Conservation (phyloP, 176 grass and related monocot species). For the Aegilops bicornis region DNA sequence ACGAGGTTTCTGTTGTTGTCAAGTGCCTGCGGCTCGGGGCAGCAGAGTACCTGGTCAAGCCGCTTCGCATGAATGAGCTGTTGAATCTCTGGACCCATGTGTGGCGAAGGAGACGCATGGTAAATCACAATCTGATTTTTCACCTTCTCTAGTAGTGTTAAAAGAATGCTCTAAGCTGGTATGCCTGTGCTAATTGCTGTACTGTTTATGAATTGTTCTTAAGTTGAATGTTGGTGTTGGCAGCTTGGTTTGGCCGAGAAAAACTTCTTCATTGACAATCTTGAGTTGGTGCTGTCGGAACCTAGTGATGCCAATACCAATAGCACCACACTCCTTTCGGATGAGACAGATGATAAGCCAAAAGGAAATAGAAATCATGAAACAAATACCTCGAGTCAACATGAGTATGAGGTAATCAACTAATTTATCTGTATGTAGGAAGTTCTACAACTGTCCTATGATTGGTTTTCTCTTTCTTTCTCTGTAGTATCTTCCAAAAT, state of each 20-base stretch:
- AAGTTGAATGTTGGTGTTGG: constrained; percentile 36
- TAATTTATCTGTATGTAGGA: not conserved
- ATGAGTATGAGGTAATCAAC: constrained; percentile 66
- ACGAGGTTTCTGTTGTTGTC: constrained; percentile 90
- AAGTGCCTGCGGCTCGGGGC: constrained; percentile 92
- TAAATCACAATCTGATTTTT: constrained; percentile 33
- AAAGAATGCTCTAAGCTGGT: constrained; percentile 33
- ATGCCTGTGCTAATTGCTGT: constrained; percentile 12
- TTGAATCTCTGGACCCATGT: constrained; percentile 96
- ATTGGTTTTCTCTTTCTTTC: not conserved
- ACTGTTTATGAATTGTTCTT: constrained; percentile 18
- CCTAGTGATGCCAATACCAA: constrained; percentile 93
- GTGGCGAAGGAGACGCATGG: constrained; percentile 85
- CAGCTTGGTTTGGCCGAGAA: constrained; percentile 84
- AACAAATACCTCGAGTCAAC: constrained; percentile 46
- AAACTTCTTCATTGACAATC: constrained; percentile 77
- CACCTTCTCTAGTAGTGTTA: constrained; percentile 13
- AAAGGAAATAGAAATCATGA: constrained; percentile 59
- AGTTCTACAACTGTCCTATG: not conserved
- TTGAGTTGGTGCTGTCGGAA: constrained; percentile 64
- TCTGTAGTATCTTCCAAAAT: not conserved
- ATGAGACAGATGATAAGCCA: constrained; percentile 77
- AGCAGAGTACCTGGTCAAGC: constrained; percentile 91
- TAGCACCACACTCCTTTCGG: constrained; percentile 71
- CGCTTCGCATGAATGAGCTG: constrained; percentile 85